A percentile compares a stretch with the other conserved stretches of the same genome.
Conservation (phyloP, 1,139 yeast genomes). For the Saccharomyces hybrid region DNA sequence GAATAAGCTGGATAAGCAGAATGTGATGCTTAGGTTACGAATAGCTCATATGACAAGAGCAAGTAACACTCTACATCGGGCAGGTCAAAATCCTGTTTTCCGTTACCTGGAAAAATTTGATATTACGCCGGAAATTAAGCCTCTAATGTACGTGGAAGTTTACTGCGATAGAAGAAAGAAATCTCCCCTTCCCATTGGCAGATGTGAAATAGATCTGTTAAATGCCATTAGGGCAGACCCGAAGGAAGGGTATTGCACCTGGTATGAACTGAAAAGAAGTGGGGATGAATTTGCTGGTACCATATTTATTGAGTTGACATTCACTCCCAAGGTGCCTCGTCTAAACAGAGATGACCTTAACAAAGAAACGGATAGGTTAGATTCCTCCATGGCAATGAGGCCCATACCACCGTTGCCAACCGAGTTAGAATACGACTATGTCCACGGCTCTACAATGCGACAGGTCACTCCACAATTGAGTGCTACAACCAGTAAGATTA, state of each 20-base stretch:
- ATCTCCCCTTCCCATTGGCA: conserved; percentile 82
- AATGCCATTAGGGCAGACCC: conserved; percentile 58
- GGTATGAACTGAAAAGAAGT: conserved; percentile 67
- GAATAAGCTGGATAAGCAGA: conserved; percentile 77
- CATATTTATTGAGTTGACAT: conserved; percentile 84
- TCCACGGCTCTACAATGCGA: conserved; percentile 28
- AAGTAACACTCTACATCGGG: conserved; percentile 66
- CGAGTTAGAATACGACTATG: conserved; percentile 17
- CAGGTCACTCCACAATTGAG: conserved; percentile 18
- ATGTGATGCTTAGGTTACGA: conserved; percentile 75
- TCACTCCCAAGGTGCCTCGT: conserved; percentile 57
- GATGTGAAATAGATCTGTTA: conserved; percentile 67
- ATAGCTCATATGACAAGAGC: conserved; percentile 74
- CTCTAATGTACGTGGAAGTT: conserved; percentile 60
- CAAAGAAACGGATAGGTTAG: conserved; percentile 16
- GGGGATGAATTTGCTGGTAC: conserved; percentile 75
- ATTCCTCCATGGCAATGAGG: conserved; percentile 28
- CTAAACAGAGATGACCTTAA: conserved; percentile 9
- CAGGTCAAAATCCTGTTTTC: conserved; percentile 90
- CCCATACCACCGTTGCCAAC: conserved; percentile 37
- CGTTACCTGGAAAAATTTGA: conserved; percentile 68
- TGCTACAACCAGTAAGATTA: neutral
- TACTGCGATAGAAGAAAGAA: conserved; percentile 75
- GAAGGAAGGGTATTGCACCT: conserved; percentile 73
- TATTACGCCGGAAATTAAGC: conserved; percentile 53